Conservation (phyloP, 805 yeast genomes). For the Candida khao-thaluensis region DNA sequence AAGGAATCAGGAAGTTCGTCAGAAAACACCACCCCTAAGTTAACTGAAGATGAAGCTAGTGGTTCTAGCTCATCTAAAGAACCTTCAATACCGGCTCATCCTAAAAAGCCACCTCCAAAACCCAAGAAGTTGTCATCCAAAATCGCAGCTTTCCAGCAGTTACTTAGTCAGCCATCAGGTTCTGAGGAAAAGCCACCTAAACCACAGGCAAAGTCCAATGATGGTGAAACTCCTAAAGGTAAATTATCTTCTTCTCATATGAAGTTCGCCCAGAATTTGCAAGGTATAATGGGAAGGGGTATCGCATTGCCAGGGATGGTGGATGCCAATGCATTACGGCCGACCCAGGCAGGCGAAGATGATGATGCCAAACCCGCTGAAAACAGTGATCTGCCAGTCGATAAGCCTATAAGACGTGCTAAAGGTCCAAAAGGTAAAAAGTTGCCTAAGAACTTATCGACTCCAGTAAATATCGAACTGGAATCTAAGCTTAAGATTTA, state of each 20-base stretch:
- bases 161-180: slow-evolving; percentile 44
- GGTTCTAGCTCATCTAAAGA: not conserved
- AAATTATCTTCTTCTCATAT: slow-evolving; percentile 38
- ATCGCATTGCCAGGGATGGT: slow-evolving; percentile 55
- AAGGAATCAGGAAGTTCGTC: not conserved
- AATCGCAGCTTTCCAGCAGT: slow-evolving; percentile 79
- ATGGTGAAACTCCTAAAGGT: slow-evolving; percentile 4
- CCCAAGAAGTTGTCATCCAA: slow-evolving; percentile 78
- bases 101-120: slow-evolving; percentile 55
- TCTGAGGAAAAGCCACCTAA: not conserved
- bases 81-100: slow-evolving; percentile 7
- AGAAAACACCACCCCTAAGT: not conserved
- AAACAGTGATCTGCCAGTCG: not conserved
- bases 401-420: slow-evolving; percentile 44
- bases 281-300: slow-evolving; percentile 55
- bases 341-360: slow-evolving; percentile 13
- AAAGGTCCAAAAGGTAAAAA: slow-evolving; percentile 75
- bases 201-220: slow-evolving; percentile 5
- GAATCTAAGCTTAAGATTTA: slow-evolving; percentile 34
- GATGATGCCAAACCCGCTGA: slow-evolving; percentile 20
- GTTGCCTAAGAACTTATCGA: slow-evolving; percentile 57
- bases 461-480: slow-evolving; percentile 35
- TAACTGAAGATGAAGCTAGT: not conserved
- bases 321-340: slow-evolving; percentile 32
- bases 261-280: slow-evolving; percentile 56